Evolutionary conservation across 2,329 filamentous ascomycete species (phyloP).

Genomic region (Sporothrix mexicana): DNA sequence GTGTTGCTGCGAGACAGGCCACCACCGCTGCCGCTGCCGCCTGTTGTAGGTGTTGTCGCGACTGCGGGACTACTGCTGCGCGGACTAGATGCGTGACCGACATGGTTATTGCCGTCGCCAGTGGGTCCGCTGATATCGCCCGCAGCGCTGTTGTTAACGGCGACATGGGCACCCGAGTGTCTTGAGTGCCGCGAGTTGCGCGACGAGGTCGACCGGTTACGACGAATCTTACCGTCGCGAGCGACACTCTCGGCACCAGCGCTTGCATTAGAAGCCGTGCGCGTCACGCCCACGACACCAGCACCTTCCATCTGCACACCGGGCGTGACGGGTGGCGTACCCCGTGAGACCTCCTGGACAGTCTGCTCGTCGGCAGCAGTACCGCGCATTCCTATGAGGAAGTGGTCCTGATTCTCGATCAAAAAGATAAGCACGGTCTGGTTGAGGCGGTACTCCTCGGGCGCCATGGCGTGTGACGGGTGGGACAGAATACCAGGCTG

Average conservation of each 20-base stretch:
- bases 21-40: slow-evolving; percentile 42
- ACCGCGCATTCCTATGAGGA: slow-evolving; percentile 97
- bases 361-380: slow-evolving; percentile 93
- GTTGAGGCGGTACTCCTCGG: slow-evolving; percentile 89
- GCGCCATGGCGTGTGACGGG: slow-evolving; percentile 92
- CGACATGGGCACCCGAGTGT: slow-evolving; percentile 69
- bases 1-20: slow-evolving; percentile 78
- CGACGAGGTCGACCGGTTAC: slow-evolving; percentile 94
- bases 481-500: slow-evolving; percentile 96
- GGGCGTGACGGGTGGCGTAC: slow-evolving; percentile 61
- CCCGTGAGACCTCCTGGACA: slow-evolving; percentile 69
- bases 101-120: slow-evolving; percentile 29
- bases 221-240: slow-evolving; percentile 76
- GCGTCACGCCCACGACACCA: slow-evolving; percentile 62
- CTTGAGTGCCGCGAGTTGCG: slow-evolving; percentile 78
- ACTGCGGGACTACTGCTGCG: slow-evolving; percentile 67
- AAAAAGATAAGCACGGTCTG: slow-evolving; percentile 97
- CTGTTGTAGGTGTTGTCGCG: slow-evolving; percentile 56
- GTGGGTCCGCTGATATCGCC: slow-evolving; percentile 6
- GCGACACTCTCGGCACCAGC: slow-evolving; percentile 86
- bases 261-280: slow-evolving; percentile 87
- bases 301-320: slow-evolving; percentile 53
- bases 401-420: slow-evolving; percentile 98
- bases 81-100: slow-evolving; percentile 70
- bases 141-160: slow-evolving; percentile 18